Evolutionary conservation across 2,329 filamentous ascomycete genomes (phyloP).

Genomic region (Zymoseptoria passerinii): DNA sequence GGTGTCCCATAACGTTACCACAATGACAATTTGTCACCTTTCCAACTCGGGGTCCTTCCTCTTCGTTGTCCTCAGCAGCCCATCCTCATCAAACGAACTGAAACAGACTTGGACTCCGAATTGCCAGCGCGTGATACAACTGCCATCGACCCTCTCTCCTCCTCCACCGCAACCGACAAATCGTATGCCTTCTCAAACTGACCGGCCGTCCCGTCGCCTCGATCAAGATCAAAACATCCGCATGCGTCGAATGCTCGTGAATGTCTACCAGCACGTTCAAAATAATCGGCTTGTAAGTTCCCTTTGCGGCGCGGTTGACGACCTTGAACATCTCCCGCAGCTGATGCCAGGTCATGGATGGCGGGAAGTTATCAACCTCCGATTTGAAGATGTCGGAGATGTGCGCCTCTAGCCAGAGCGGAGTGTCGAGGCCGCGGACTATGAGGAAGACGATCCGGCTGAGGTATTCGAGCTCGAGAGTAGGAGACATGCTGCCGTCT

Average conservation of each 20-base stretch:
- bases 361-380: constrained; percentile 5
- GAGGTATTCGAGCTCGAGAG: constrained; percentile 4
- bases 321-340: constrained; percentile 3
- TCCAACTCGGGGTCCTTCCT: not conserved
- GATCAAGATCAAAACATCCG: constrained; percentile 4
- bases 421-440: not conserved
- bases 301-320: not conserved
- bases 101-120: constrained; percentile 2
- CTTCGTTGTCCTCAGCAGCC: not conserved
- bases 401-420: constrained; percentile 4
- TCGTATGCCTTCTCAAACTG: constrained; percentile 4
- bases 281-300: constrained; percentile 1
- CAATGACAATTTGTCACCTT: not conserved
- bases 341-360: constrained; percentile 2
- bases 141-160: constrained; percentile 5
- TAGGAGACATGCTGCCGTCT: not conserved
- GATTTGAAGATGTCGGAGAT: constrained; percentile 4
- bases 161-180: constrained; percentile 6
- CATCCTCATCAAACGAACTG: not conserved
- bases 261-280: constrained; percentile 3
- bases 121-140: constrained; percentile 1
- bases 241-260: constrained; percentile 5
- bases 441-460: not conserved
- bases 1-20: not conserved
- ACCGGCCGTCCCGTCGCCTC: constrained; percentile 3